Base-by-base conservation (phyloP, 345 rosid genomes). In the Turritis glabra region DNA sequence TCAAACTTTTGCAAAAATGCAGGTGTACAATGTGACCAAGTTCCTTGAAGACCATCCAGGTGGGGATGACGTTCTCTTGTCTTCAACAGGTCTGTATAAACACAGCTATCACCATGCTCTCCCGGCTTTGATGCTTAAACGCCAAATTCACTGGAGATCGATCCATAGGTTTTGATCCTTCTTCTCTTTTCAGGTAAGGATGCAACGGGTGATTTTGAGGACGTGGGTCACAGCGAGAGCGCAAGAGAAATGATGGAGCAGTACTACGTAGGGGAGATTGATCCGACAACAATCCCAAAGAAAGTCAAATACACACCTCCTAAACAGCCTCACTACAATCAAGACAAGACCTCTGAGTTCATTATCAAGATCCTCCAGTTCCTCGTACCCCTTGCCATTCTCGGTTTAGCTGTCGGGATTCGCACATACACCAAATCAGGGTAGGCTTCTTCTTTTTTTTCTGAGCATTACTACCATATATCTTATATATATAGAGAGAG, bases 291-390 rank as follows among this genome's bases (percentile, higher is more conserved):
- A 26, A 78, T 89, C 63, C 96, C 96, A 0, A 63, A 76, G 60
- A 86, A 75, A 83, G 80, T 22, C 41, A 78, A 37, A 11, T 88
- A 90, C 69, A 73, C 82, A 14, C 90, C 95, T 59, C 93, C 91
- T 0, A 84, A 90, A 63, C 90, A 90, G 78, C 89, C 95, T 19
- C 83, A 82, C 41, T 81, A 85, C 87, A 89, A 85, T 71, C 97
- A 86, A 64, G 95, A 90, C 87, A 92, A 89, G 87, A 87, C 91
- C 33, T 83, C 92, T 1, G 93, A 90, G 73, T 90, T 90, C 84
- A 82, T 87, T 19, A 71, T 89, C 83, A 87, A 83, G 88, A 77
- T 90, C 78, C 89, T 90, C 35, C 97, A 90, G 63, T 85, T 90
- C 82, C 84, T 89, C 0, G 87, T 89, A 46, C 98, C 97, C 41